These are phyloP conservation scores for Lactarius quietus DNA, from an alignment of 768 basidiomycete species.

Conservation along the genomic window DNA sequence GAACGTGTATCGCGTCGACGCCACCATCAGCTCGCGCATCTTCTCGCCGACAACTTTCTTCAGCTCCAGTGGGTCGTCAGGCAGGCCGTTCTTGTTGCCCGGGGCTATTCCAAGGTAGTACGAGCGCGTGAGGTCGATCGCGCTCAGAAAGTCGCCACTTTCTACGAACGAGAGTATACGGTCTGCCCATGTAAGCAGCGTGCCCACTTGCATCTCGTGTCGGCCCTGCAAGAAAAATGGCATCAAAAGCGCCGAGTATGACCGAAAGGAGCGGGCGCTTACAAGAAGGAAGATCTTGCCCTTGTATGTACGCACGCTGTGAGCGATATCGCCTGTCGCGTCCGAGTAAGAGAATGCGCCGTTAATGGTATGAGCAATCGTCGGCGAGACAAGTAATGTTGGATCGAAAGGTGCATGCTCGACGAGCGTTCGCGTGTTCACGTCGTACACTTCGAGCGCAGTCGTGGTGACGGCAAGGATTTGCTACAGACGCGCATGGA, in stretches of 20 bases:
- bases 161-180: slow-evolving; percentile 80
- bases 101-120: slow-evolving; percentile 78
- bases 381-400: slow-evolving; percentile 52
- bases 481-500: slow-evolving; percentile 48
- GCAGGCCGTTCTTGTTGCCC: slow-evolving; percentile 87
- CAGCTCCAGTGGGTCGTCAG: slow-evolving; percentile 56
- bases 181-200: slow-evolving; percentile 93
- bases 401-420: slow-evolving; percentile 62
- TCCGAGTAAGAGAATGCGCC: slow-evolving; percentile 48
- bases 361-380: slow-evolving; percentile 44
- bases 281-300: slow-evolving; percentile 90
- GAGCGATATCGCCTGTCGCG: slow-evolving; percentile 52
- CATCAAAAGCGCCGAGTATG: slow-evolving; percentile 7
- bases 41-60: slow-evolving; percentile 67
- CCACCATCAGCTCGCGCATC: slow-evolving; percentile 77
- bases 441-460: slow-evolving; percentile 68
- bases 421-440: slow-evolving; percentile 50
- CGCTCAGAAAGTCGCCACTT: slow-evolving; percentile 82
- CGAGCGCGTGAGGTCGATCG: slow-evolving; percentile 78
- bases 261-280: slow-evolving; percentile 33
- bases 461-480: slow-evolving; percentile 54
- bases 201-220: slow-evolving; percentile 72
- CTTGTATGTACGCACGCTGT: slow-evolving; percentile 79
- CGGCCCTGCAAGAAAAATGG: slow-evolving; percentile 45
- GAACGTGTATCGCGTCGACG: slow-evolving; percentile 87